A percentile compares a stretch with the other conserved stretches of the same genome.
Evolutionary conservation across 139 green algal species (phyloP).

Genomic region (Zygnema circumcarinatum): DNA sequence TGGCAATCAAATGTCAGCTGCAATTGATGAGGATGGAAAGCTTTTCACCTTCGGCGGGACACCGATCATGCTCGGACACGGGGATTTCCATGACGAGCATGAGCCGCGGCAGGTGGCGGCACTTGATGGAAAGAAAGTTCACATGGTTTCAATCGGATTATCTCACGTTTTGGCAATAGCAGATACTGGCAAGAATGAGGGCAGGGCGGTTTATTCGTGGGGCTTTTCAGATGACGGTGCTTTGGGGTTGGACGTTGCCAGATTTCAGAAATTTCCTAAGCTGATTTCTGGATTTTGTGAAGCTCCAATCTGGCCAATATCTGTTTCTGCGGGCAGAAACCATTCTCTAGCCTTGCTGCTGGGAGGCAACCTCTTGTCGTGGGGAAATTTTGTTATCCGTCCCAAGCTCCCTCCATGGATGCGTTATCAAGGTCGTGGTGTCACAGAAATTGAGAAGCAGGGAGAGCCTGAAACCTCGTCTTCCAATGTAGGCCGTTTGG

Average conservation of each 20-base stretch:
- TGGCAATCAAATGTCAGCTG: not conserved
- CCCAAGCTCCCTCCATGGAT: no score
- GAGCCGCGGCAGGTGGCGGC: not conserved
- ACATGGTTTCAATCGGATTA: not conserved
- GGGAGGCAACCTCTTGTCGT: not conserved
- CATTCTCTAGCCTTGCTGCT: not conserved
- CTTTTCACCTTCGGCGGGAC: not conserved
- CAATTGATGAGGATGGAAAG: not conserved
- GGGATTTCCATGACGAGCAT: not conserved
- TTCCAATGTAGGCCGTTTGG: not conserved
- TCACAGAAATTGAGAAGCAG: no score
- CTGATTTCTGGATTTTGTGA: not conserved
- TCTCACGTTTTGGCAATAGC: not conserved
- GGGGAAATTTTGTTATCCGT: not conserved
- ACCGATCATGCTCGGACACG: not conserved
- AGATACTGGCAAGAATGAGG: not conserved
- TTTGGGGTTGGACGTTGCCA: not conserved
- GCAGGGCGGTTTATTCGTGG: not conserved
- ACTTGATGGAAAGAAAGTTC: not conserved
- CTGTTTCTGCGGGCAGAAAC: not conserved
- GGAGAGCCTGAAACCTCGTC: not conserved
- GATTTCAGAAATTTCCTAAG: not conserved
- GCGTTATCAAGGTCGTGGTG: no score
- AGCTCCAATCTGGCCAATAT: not conserved
- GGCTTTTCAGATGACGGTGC: not conserved